Percentiles rank a stretch among this genome's conserved stretches.
phyloP scores from a whole-genome alignment of 1,139 yeast genomes.

The Kodamaea anthophila region DNA sequence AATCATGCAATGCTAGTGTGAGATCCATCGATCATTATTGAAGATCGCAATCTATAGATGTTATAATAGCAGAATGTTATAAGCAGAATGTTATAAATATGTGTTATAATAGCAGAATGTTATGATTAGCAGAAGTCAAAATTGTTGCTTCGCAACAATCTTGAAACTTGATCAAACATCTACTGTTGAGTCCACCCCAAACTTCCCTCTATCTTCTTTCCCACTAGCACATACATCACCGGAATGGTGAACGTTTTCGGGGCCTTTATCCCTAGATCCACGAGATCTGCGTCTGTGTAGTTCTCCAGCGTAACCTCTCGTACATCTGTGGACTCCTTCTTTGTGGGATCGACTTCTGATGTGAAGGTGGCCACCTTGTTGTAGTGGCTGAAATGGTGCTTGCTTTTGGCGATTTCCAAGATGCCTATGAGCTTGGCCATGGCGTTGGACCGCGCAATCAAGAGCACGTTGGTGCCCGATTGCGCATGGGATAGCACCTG shows the following conservation, averaged over 20 bases:
- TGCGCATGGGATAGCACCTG: constrained; percentile 10
- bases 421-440: constrained; percentile 23
- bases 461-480: constrained; percentile 2
- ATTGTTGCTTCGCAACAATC: too few relatives aligned
- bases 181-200: too few relatives aligned
- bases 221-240: constrained; percentile 15
- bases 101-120: too few relatives aligned
- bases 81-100: too few relatives aligned
- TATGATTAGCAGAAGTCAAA: too few relatives aligned
- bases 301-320: constrained; percentile 1
- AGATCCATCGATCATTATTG: too few relatives aligned
- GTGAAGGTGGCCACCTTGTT: constrained; percentile 10
- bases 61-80: too few relatives aligned
- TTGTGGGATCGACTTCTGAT: constrained; percentile 8
- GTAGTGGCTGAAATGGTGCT: constrained; percentile 7
- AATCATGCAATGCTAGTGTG: too few relatives aligned
- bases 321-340: constrained; percentile 1
- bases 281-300: neutral
- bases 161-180: too few relatives aligned
- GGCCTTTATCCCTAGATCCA: constrained; percentile 1
- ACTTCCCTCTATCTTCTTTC: constrained; percentile 4
- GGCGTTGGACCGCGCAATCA: constrained; percentile 16
- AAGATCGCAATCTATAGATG: too few relatives aligned
- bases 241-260: constrained; percentile 14
- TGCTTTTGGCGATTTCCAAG: constrained; percentile 21